Conservation (phyloP, 768 basidiomycete species). For the Coprinopsis strossmayeri region DNA sequence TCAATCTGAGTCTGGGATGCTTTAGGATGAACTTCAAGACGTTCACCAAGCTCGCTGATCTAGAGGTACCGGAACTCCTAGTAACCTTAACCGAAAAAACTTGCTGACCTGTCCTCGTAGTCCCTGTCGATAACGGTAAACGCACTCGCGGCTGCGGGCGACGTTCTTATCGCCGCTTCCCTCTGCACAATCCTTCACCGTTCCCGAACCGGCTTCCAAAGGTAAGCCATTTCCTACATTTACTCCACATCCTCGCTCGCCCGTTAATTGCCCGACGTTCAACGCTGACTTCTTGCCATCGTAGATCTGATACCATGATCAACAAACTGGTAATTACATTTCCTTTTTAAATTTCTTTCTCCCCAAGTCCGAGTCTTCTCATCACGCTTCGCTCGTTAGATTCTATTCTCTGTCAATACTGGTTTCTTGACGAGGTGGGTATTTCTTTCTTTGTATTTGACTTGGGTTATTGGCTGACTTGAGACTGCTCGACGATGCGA, state of each 20-base stretch:
- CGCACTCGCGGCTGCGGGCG: conserved; percentile 36
- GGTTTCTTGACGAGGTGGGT: conserved; percentile 32
- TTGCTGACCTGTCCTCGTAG: conserved; percentile 14
- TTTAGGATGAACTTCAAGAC: conserved; percentile 28
- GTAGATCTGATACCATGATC: conserved; percentile 41
- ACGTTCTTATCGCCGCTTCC: conserved; percentile 37
- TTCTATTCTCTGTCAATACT: conserved; percentile 39
- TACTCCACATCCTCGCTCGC: background rate
- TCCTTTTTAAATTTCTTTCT: background rate
- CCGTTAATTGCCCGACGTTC: no score
- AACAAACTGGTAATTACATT: conserved; percentile 27
- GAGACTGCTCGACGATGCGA: no score
- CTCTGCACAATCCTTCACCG: conserved; percentile 35
- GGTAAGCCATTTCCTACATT: conserved; percentile 18
- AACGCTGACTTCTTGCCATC: background rate
- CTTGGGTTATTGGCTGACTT: conserved; percentile 1
- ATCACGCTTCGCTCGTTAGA: conserved; percentile 19
- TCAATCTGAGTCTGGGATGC: no score
- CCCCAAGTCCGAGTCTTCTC: no score
- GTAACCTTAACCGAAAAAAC: background rate
- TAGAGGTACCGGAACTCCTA: conserved; percentile 24
- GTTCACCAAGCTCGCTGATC: conserved; percentile 23
- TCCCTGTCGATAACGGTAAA: conserved; percentile 38
- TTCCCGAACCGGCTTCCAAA: conserved; percentile 43
- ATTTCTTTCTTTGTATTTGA: background rate